These are phyloP conservation scores for Ustilago nuda DNA, from an alignment of 1,284 basidiomycete species.

Conservation along the genomic window DNA sequence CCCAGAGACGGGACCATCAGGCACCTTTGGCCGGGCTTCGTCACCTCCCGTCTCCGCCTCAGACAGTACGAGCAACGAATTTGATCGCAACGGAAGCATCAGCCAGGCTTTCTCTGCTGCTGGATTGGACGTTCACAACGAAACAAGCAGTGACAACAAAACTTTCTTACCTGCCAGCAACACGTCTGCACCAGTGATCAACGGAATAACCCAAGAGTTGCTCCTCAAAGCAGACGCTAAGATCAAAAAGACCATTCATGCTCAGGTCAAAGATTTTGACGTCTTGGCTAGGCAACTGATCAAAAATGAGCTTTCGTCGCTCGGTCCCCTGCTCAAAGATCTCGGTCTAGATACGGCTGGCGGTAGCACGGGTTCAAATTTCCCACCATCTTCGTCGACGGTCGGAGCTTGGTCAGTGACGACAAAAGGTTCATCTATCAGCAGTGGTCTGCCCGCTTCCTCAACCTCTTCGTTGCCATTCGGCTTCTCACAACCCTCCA, in stretches of 20 bases:
- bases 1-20: not conserved
- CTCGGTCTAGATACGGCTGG: constrained; percentile 16
- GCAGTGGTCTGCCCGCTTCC: constrained; percentile 20
- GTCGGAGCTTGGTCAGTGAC: not conserved
- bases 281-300: constrained; percentile 50
- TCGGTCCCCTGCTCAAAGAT: constrained; percentile 50
- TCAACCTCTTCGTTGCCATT: constrained; percentile 25
- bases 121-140: not conserved
- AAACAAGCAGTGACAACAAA: not conserved
- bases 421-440: not conserved
- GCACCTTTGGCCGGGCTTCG: constrained; percentile 10
- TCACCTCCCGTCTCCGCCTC: constrained; percentile 26
- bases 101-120: constrained; percentile 19
- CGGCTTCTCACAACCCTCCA: constrained; percentile 8
- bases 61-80: constrained; percentile 12
- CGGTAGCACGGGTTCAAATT: constrained; percentile 1
- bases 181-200: constrained; percentile 11
- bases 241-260: constrained; percentile 51
- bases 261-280: constrained; percentile 58
- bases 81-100: constrained; percentile 26
- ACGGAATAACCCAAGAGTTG: constrained; percentile 42
- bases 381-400: not conserved
- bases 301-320: constrained; percentile 51
- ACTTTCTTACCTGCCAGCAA: not conserved
- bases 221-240: constrained; percentile 58